A percentile compares a stretch with the other conserved stretches of the same genome.
These are phyloP conservation scores for Cucurbitaria berberidis DNA, from an alignment of 2,329 filamentous ascomycete species.

Conservation along the genomic window DNA sequence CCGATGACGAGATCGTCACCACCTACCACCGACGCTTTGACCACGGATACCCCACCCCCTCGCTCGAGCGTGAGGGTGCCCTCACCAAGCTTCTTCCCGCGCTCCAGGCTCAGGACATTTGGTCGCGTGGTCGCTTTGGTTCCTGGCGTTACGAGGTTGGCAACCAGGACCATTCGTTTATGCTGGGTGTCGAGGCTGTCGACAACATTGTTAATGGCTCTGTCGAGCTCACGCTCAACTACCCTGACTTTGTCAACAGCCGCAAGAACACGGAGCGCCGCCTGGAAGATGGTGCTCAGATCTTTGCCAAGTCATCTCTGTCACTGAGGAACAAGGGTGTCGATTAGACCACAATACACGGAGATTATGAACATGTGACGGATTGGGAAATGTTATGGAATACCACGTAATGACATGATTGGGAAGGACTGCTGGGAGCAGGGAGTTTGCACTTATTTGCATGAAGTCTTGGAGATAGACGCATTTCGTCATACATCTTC, in stretches of 20 bases:
- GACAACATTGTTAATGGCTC: conserved; percentile 89
- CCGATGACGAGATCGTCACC: conserved; percentile 92
- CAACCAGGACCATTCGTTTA: conserved; percentile 98
- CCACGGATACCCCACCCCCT: conserved; percentile 96
- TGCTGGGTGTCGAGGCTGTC: conserved; percentile 92
- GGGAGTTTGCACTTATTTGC: conserved; percentile 12
- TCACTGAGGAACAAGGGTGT: conserved; percentile 36
- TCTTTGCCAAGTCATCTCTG: conserved; percentile 56
- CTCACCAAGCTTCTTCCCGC: conserved; percentile 91
- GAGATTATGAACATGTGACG: conserved; percentile 18
- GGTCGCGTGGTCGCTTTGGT: conserved; percentile 94
- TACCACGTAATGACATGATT: conserved; percentile 20
- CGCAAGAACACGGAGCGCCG: conserved; percentile 71
- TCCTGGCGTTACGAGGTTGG: conserved; percentile 98
- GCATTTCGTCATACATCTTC: neutral
- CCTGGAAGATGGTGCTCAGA: conserved; percentile 66
- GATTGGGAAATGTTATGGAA: conserved; percentile 15
- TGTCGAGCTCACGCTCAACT: conserved; percentile 92
- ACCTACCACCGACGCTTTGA: conserved; percentile 98
- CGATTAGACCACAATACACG: conserved; percentile 18
- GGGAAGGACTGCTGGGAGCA: conserved; percentile 1
- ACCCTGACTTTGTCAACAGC: conserved; percentile 92
- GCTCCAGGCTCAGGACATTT: conserved; percentile 89
- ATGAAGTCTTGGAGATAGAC: conserved; percentile 7
- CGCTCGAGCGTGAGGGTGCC: conserved; percentile 92